Evolutionary conservation across 305 asterid species (phyloP).

Genomic region (Fraxinus dipetala): DNA sequence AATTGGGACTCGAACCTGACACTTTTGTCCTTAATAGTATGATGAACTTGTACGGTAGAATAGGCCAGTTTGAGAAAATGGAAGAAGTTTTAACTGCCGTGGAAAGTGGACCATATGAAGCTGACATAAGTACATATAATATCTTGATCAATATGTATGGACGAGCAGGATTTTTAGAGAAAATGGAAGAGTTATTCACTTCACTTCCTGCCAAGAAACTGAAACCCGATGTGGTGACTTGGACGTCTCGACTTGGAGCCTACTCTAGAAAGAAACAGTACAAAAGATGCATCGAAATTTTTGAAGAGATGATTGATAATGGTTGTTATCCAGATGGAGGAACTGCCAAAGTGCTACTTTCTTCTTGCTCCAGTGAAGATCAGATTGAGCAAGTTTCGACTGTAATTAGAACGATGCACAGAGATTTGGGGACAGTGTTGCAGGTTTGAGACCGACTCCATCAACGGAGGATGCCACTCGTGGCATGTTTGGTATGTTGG

Average conservation of each 20-base stretch:
- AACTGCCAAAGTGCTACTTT: conserved; percentile 73
- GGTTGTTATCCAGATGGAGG: conserved; percentile 85
- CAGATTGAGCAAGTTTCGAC: conserved; percentile 72
- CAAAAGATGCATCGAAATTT: conserved; percentile 60
- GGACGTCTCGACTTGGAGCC: conserved; percentile 79
- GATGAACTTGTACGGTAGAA: conserved; percentile 75
- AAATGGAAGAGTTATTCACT: conserved; percentile 67
- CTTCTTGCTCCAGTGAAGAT: conserved; percentile 62
- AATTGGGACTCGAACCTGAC: conserved; percentile 55
- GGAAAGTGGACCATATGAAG: conserved; percentile 44
- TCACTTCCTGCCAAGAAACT: conserved; percentile 45
- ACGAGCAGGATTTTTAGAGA: conserved; percentile 57
- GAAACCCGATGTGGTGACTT: conserved; percentile 64
- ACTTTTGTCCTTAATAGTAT: conserved; percentile 66
- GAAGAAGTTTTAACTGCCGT: conserved; percentile 55
- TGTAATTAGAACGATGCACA: conserved; percentile 70
- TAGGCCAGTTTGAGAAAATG: conserved; percentile 74
- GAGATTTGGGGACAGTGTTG: conserved; percentile 20
- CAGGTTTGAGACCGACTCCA: conserved; percentile 20
- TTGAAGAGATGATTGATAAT: conserved; percentile 81
- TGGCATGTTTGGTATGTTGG: not conserved
- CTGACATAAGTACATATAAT: conserved; percentile 76
- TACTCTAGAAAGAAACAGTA: conserved; percentile 74
- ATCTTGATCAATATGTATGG: conserved; percentile 72
- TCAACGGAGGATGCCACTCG: not conserved